phyloP scores from a whole-genome alignment of 75 land plant genomes.

The Adiantum capillusveneris region DNA sequence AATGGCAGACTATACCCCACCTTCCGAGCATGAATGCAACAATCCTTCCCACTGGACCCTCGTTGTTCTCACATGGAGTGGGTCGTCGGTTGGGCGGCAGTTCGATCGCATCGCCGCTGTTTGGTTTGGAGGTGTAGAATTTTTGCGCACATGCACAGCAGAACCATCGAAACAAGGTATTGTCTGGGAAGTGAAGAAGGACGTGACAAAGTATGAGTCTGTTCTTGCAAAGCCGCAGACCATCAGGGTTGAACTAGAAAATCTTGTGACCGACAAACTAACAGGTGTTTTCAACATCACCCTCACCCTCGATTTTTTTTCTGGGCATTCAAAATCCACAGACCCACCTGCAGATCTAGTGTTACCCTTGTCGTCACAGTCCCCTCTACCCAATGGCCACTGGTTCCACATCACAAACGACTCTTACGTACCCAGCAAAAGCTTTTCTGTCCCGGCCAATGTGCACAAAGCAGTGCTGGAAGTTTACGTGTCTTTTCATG shows the following conservation, averaged over 20 bases:
- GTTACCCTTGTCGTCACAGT: constrained; percentile 22
- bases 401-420: constrained; percentile 24
- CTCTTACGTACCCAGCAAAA: background rate
- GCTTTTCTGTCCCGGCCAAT: constrained; percentile 20
- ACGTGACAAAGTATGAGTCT: constrained; percentile 23
- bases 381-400: constrained; percentile 14
- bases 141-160: constrained; percentile 34
- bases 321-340: background rate
- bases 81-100: constrained; percentile 19
- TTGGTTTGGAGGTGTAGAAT: constrained; percentile 31
- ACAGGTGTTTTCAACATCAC: constrained; percentile 29
- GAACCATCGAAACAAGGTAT: constrained; percentile 23
- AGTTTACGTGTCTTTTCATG: constrained; percentile 41
- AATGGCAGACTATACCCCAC: constrained; percentile 37
- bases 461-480: constrained; percentile 42
- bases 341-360: constrained; percentile 14
- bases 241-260: constrained; percentile 15
- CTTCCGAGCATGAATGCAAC: constrained; percentile 22
- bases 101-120: constrained; percentile 29
- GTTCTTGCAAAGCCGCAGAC: constrained; percentile 11
- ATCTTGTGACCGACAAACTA: constrained; percentile 15
- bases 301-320: constrained; percentile 20
- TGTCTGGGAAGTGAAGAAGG: constrained; percentile 23
- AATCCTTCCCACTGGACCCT: constrained; percentile 6
- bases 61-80: constrained; percentile 20